Evolutionary conservation across 768 basidiomycete genomes (phyloP), one percentile per base, ranked within the genome.

Genomic region (Psilocybe tampanensis): DNA sequence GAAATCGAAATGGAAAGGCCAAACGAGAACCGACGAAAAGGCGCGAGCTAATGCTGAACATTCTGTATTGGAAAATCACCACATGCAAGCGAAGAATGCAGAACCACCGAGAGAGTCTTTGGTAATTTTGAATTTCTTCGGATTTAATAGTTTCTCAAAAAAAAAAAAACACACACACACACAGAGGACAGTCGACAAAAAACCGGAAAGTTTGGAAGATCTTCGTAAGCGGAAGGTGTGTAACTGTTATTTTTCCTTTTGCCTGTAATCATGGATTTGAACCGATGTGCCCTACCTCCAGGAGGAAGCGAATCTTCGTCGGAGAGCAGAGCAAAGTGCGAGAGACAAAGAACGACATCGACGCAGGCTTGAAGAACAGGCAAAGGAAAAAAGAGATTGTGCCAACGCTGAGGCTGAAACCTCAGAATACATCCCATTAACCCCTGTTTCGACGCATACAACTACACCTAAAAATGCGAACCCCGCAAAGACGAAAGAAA

Each of bases 251-350:
- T 39, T 56, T 47, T 39, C 33, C 21, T 52, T n/a, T n/a, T n/a
- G n/a, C n/a, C n/a, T n/a, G n/a, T n/a, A n/a, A n/a, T n/a, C n/a
- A n/a, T n/a, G n/a, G n/a, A n/a, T n/a, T n/a, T n/a, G n/a, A n/a
- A n/a, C n/a, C n/a, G n/a, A n/a, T n/a, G n/a, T n/a, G n/a, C n/a
- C n/a, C n/a, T n/a, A n/a, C n/a, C n/a, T 23, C 33, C 58, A 68
- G 70, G 43, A 62, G 44, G 69, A 67, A 49, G 62, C 50, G 22
- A 60, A 55, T 26, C 60, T 70, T 56, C 65, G 63, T 12, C 63
- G 65, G 36, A 64, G 72, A 47, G 73, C 73, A 23, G 72, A 72
- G 49, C 75, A 76, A 60, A 74, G 73, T 57, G 71, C 72, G 19
- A 65, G 74, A 48, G 74, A 74, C 62, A 75, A 72, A 61, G 72